Evolutionary conservation across 345 rosid species (phyloP).

Genomic region (Garcia nutans): DNA sequence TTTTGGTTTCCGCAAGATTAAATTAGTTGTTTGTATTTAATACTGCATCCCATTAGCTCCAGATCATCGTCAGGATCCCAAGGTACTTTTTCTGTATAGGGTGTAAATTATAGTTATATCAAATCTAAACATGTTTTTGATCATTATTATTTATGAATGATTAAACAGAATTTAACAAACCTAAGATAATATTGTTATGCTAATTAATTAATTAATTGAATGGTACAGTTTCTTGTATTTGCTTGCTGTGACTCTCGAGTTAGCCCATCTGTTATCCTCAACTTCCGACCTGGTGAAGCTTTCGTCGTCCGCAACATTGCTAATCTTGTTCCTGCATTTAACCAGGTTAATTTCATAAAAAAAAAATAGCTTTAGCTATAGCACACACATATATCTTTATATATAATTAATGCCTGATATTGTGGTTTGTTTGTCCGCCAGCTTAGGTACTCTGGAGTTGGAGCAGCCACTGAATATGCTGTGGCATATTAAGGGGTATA

Average conservation of each 20-base stretch:
- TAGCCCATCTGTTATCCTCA: slow-evolving; percentile 47
- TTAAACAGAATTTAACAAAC: too few relatives aligned
- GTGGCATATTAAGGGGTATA: slow-evolving; percentile 6
- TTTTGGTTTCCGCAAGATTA: not conserved
- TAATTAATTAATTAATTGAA: too few relatives aligned
- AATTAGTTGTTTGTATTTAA: not conserved
- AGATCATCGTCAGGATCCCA: slow-evolving; percentile 20
- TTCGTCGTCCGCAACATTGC: slow-evolving; percentile 53
- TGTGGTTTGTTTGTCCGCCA: slow-evolving; percentile 1
- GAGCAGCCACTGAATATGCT: slow-evolving; percentile 29
- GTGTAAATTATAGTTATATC: not conserved
- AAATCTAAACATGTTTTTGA: not conserved
- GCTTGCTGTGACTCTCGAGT: slow-evolving; percentile 58
- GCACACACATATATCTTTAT: not conserved
- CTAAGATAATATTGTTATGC: not conserved
- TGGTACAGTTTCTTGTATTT: slow-evolving; percentile 26
- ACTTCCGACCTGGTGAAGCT: slow-evolving; percentile 55
- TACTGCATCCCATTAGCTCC: slow-evolving; percentile 1
- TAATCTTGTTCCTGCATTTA: slow-evolving; percentile 50
- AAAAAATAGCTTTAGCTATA: too few relatives aligned
- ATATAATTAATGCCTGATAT: not conserved
- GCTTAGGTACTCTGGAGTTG: slow-evolving; percentile 24
- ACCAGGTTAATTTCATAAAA: slow-evolving; percentile 27
- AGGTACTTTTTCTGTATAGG: slow-evolving; percentile 4
- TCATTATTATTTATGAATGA: too few relatives aligned